A percentile compares a stretch with the other conserved stretches of the same genome.
These are phyloP conservation scores for Lichenothelia convexa DNA, from an alignment of 495 filamentous ascomycete genomes.

Conservation along the genomic window DNA sequence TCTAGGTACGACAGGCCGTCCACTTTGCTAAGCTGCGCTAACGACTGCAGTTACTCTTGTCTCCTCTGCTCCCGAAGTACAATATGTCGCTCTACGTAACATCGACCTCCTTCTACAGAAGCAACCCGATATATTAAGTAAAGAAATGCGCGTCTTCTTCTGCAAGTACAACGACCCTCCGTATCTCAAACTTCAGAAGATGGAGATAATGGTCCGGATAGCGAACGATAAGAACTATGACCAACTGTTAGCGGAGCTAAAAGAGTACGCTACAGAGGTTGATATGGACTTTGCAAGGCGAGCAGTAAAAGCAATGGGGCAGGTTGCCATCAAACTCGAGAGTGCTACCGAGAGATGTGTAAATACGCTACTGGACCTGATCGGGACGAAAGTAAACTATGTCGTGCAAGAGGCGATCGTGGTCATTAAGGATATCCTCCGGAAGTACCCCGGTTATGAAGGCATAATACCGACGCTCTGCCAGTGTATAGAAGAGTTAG, in stretches of 20 bases:
- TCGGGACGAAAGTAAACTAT: conserved; percentile 95
- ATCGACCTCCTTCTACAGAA: conserved; percentile 92
- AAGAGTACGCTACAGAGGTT: conserved; percentile 93
- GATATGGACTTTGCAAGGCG: conserved; percentile 97
- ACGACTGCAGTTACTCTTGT: conserved; percentile 63
- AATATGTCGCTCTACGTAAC: conserved; percentile 91
- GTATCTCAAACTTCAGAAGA: conserved; percentile 92
- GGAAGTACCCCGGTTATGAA: conserved; percentile 94
- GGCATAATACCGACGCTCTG: conserved; percentile 93
- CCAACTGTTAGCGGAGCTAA: conserved; percentile 80
- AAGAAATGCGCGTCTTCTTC: conserved; percentile 96
- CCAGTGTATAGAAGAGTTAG: conserved; percentile 90
- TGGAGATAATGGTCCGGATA: conserved; percentile 99
- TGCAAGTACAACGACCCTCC: conserved; percentile 99
- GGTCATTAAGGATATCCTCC: conserved; percentile 96
- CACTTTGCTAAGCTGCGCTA: background rate
- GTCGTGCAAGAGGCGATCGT: conserved; percentile 97
- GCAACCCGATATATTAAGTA: conserved; percentile 87
- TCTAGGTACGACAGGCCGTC: conserved; percentile 38
- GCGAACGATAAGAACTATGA: conserved; percentile 95
- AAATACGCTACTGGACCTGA: conserved; percentile 79
- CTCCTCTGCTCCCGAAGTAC: conserved; percentile 88
- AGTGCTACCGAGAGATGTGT: conserved; percentile 84
- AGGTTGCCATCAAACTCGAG: conserved; percentile 97
- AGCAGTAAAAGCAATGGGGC: conserved; percentile 87